A percentile compares a stretch with the other conserved stretches of the same genome.
These are phyloP conservation scores for Coemansia sp. DNA, from an alignment of 192 early-diverging fungal genomes.

Conservation along the genomic window DNA sequence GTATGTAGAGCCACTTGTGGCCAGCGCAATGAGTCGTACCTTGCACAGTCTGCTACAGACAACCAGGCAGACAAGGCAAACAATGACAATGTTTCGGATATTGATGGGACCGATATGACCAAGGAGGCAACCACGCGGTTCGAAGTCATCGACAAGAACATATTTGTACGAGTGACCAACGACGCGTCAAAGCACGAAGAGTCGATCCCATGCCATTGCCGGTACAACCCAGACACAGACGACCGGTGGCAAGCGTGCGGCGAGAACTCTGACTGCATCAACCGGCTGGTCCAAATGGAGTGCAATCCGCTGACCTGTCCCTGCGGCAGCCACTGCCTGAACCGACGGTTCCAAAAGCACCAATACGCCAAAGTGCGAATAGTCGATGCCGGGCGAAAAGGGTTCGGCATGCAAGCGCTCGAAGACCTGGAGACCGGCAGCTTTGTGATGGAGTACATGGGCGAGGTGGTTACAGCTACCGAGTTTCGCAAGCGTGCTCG, in stretches of 20 bases:
- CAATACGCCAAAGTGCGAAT: constrained; percentile 86
- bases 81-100: constrained; percentile 4
- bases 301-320: constrained; percentile 89
- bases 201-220: constrained; percentile 49
- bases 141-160: constrained; percentile 41
- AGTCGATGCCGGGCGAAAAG: constrained; percentile 88
- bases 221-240: constrained; percentile 57
- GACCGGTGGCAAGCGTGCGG: constrained; percentile 80
- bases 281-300: constrained; percentile 87
- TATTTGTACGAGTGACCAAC: constrained; percentile 41
- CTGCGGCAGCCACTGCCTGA: constrained; percentile 82
- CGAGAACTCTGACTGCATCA: constrained; percentile 86
- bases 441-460: constrained; percentile 98
- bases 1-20: constrained; percentile 8
- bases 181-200: constrained; percentile 47
- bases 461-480: constrained; percentile 84
- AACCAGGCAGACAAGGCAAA: constrained; percentile 9
- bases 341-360: constrained; percentile 84
- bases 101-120: constrained; percentile 37
- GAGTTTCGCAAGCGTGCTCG: constrained; percentile 81
- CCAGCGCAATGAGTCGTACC: neutral
- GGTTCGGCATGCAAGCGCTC: constrained; percentile 85
- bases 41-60: constrained; percentile 8
- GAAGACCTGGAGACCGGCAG: constrained; percentile 67
- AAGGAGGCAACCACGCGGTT: constrained; percentile 27